Base-by-base conservation (phyloP, 2,329 filamentous ascomycete species). In the Hypomyces rosellus region DNA sequence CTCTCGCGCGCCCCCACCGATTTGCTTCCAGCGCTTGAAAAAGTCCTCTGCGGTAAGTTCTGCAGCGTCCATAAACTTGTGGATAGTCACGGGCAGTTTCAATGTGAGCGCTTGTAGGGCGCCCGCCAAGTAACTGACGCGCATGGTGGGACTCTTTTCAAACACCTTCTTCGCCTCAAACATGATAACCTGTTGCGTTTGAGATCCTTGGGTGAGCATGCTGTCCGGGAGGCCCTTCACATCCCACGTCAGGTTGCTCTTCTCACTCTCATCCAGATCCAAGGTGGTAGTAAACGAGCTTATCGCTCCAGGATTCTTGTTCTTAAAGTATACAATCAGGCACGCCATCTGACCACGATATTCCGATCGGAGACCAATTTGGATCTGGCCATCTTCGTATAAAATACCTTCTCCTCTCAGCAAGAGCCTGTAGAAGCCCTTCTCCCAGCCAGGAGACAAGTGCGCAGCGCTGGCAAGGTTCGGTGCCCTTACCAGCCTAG, bases 11-110 rank as follows among this genome's bases (percentile, higher is more conserved):
- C 82, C 82, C 5, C 88, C 89, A 12, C 93, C 93, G 60, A 99
- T 97, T 71, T 99, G 93, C 76, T 96, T 95, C 93, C 93, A 99
- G 46, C 95, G 80, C 76, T 95, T 96, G 80, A 99, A 99, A 71
- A 97, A 99, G 65, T 99, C 93, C 47, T 99, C 93, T 0, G 86
- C 83, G 6, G 81, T 81, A 37, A 99, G 75, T 50, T 93, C 86
- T 0, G 93, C 91, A 0, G 88, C 82, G 55, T 96, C 91, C 90
- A 97, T 96, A 64, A 96, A 99, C 66, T 96, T 96, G 70, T 97
- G 92, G 48, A 92, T 81, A 1, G 88, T 75, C 4, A 99, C 81
- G 0, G 93, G 93, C 4, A 99, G 77, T 67, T 95, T 92, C 38
- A 99, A 74, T 0, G 93, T 99, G 37, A 97, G 75, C 1, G 89